These are phyloP conservation scores for Globisporangium cylindrosporum DNA, from an alignment of 352 stramenopile genomes.

Conservation along the genomic window DNA sequence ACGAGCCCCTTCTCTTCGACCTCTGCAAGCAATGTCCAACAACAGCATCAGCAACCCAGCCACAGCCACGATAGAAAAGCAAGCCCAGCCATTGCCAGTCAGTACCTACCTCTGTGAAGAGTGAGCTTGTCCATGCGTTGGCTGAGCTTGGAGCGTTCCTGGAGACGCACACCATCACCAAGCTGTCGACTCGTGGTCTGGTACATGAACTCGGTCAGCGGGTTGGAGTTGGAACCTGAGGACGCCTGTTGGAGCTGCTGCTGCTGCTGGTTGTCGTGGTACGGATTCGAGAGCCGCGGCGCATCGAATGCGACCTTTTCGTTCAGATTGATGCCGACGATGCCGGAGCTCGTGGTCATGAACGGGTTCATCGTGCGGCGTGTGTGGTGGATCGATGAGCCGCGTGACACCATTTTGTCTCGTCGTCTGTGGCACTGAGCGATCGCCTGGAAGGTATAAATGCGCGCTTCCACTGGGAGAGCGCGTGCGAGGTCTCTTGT, in stretches of 20 bases:
- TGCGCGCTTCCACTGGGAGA: background rate
- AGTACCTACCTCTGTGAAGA: conserved; percentile 49
- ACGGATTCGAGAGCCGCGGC: conserved; percentile 30
- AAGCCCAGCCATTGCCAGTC: background rate
- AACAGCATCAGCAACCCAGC: background rate
- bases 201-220: conserved; percentile 79
- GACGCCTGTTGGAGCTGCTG: conserved; percentile 4
- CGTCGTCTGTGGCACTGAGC: background rate
- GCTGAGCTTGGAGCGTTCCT: conserved; percentile 57
- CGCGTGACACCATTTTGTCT: conserved; percentile 62
- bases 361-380: conserved; percentile 74
- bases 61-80: background rate
- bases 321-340: conserved; percentile 73
- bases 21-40: conserved; percentile 32
- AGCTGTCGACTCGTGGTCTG: conserved; percentile 60
- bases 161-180: conserved; percentile 36
- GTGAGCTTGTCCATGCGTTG: conserved; percentile 77
- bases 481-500: conserved; percentile 1
- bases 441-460: too few species aligned
- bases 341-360: conserved; percentile 84
- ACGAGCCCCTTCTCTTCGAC: conserved; percentile 52
- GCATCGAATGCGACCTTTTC: conserved; percentile 68
- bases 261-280: conserved; percentile 30
- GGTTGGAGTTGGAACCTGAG: conserved; percentile 1
- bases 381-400: conserved; percentile 69